These are phyloP conservation scores for Diplosphaera chodatii DNA, from an alignment of 139 green algal genomes.

Conservation along the genomic window DNA sequence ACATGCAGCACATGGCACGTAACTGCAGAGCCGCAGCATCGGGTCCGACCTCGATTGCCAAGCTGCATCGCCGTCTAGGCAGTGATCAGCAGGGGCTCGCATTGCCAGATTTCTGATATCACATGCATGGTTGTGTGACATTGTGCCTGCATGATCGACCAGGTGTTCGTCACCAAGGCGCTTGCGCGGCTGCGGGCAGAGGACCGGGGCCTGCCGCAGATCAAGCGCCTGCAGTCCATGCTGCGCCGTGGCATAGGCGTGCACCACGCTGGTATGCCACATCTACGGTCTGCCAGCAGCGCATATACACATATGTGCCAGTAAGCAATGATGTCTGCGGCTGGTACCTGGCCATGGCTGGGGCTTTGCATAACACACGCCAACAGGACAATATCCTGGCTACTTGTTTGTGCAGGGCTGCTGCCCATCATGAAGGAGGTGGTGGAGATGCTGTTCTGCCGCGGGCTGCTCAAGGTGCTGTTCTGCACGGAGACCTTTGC, in stretches of 20 bases:
- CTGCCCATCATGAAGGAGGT: slow-evolving; percentile 97
- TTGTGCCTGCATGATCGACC: too few relatives aligned
- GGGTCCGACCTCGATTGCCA: too few relatives aligned
- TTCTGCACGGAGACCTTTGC: slow-evolving; percentile 98
- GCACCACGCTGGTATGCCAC: slow-evolving; percentile 75
- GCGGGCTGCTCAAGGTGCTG: slow-evolving; percentile 85
- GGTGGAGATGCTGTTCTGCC: slow-evolving; percentile 98
- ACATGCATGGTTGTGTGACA: too few relatives aligned
- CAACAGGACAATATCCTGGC: not conserved
- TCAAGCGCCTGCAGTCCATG: slow-evolving; percentile 75
- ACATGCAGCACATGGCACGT: too few relatives aligned
- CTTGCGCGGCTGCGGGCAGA: slow-evolving; percentile 59
- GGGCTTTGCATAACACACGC: too few relatives aligned
- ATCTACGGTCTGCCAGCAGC: not conserved
- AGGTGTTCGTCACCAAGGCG: slow-evolving; percentile 36
- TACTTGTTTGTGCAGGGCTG: slow-evolving; percentile 46
- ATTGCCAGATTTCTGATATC: too few relatives aligned
- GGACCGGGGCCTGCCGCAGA: slow-evolving; percentile 81
- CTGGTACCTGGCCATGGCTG: too few relatives aligned
- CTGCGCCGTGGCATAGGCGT: slow-evolving; percentile 84
- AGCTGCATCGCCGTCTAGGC: too few relatives aligned
- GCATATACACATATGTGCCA: too few relatives aligned
- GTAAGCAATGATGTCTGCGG: too few relatives aligned
- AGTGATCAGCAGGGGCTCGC: too few relatives aligned
- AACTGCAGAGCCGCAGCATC: too few relatives aligned